Evolutionary conservation across 2,329 filamentous ascomycete genomes (phyloP).

Genomic region (Colletotrichum lini): DNA sequence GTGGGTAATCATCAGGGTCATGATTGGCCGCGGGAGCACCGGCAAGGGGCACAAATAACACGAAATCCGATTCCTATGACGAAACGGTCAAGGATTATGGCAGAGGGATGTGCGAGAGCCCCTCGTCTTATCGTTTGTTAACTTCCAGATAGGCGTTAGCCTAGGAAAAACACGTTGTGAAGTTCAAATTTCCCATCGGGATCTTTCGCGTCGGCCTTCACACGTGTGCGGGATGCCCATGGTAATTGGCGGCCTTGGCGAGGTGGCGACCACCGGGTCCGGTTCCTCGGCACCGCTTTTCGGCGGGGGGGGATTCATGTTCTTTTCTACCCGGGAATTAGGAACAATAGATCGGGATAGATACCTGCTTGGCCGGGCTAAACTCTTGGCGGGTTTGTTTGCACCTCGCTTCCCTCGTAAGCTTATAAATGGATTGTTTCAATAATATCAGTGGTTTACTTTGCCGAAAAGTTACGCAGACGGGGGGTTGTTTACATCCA

Average conservation of each 20-base stretch:
- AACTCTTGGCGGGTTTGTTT: too few relatives aligned
- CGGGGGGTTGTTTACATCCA: too few relatives aligned
- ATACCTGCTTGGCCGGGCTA: not conserved
- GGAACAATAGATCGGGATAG: not conserved
- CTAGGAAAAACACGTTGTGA: not conserved
- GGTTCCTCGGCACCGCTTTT: constrained; percentile 19
- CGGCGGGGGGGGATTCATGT: not conserved
- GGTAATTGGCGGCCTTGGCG: constrained; percentile 19
- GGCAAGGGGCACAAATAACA: not conserved
- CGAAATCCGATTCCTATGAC: constrained; percentile 13
- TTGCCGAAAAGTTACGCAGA: too few relatives aligned
- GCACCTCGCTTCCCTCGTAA: too few relatives aligned
- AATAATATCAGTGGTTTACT: too few relatives aligned
- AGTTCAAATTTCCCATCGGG: not conserved
- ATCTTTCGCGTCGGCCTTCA: not conserved
- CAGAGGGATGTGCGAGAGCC: not conserved
- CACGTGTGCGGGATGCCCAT: not conserved
- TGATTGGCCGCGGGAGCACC: constrained; percentile 16
- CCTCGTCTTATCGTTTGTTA: constrained; percentile 4
- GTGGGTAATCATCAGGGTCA: constrained; percentile 27
- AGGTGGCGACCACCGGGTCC: not conserved
- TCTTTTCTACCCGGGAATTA: not conserved
- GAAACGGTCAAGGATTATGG: constrained; percentile 7
- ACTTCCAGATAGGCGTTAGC: not conserved
- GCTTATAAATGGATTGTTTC: too few relatives aligned